Evolutionary conservation across 371 early-diverging fungal genomes (phyloP).

Genomic region (Nematocida ausubeli): DNA sequence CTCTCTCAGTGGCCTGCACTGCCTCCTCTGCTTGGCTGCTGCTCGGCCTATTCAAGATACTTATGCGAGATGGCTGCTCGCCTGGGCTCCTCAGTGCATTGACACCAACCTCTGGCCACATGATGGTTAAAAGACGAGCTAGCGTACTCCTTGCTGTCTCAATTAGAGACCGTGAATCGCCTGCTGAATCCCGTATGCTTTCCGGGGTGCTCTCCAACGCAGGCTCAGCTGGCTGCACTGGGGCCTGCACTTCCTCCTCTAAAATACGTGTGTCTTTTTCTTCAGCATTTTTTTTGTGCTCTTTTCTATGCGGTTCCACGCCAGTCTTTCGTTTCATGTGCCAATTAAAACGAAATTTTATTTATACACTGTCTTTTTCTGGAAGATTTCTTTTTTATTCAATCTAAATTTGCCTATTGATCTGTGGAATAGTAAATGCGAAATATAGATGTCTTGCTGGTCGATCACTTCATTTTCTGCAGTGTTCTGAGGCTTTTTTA

Average conservation of each 20-base stretch:
- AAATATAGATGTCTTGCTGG: neutral
- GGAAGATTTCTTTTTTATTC: conserved; percentile 5
- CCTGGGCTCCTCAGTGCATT: neutral
- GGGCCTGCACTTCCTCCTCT: conserved; percentile 3
- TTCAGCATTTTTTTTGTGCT: neutral
- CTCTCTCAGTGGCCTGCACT: neutral
- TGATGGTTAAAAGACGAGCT: conserved; percentile 5
- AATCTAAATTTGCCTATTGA: neutral
- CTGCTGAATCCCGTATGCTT: neutral
- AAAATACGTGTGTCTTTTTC: neutral
- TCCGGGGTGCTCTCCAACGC: neutral
- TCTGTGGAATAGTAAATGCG: neutral
- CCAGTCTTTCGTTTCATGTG: conserved; percentile 28
- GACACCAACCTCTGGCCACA: neutral
- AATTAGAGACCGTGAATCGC: neutral
- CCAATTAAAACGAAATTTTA: conserved; percentile 59
- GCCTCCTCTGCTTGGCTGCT: neutral
- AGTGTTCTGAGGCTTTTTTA: neutral
- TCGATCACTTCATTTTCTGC: neutral
- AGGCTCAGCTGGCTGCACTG: neutral
- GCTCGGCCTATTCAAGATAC: too few relatives aligned
- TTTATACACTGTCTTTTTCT: conserved; percentile 34
- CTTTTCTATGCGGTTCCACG: neutral
- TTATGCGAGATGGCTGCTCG: neutral
- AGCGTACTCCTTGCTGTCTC: conserved; percentile 12